Evolutionary conservation across 352 stramenopile species (phyloP), one percentile per base, ranked within the genome.

Genomic region (Pythium oligandrum): DNA sequence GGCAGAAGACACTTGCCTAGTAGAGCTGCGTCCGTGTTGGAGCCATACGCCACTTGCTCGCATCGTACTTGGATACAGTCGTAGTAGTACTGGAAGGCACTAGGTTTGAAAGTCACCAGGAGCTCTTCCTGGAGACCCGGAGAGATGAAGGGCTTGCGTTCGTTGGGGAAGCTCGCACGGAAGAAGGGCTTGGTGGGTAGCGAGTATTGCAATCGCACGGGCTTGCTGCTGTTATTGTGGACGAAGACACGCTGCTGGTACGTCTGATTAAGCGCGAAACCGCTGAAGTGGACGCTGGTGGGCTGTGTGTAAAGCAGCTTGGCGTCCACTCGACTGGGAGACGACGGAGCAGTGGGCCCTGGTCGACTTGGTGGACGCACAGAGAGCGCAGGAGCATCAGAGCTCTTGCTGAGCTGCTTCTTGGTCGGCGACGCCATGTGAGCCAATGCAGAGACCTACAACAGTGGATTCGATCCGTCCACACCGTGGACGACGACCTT

Each of bases 41-140:
- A 86, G 10, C 70, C 66, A 49, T 88, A 90, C 43, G 70, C 76
- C 11, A 90, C 75, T 35, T 93, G 69, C 50, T 90, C 78, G 54
- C 81, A 85, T 11, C 62, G 65, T 46, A 96, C 73, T 37, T 86
- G 70, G 43, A 96, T 62, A 49, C 78, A 93, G 68, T 96, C 88
- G 70, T 95, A 93, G 66, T 96, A 90, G 67, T 96, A 96, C 52
- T 93, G 84, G 48, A 86, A 92, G 38, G 86, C 76, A 4, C 55
- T 48, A 0, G 86, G 73, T 4, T 59, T 66, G 66, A 96, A 96
- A 1, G 70, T 74, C 33, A 97, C 70, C 30, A 78, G 35, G 42
- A 97, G 66, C 42, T 94, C 83, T 48, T 96, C 82, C 17, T 45
- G 66, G 9, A 95, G 77, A 1, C 88, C 88, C 1, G 87, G 69